Base-by-base conservation (phyloP, 495 filamentous ascomycete genomes). In the Cercophora newfieldiana region DNA sequence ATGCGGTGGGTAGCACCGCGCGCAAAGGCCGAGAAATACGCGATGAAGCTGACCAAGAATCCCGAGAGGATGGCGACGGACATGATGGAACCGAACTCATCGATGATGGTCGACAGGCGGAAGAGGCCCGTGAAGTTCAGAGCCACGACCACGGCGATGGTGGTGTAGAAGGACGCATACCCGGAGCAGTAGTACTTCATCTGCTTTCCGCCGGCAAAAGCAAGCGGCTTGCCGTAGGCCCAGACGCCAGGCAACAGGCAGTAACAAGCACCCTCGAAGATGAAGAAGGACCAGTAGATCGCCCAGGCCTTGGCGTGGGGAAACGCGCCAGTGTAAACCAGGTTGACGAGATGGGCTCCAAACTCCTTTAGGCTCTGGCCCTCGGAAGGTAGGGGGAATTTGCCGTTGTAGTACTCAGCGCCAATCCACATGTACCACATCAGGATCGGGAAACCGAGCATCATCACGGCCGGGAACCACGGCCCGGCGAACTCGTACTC, bases 361-460 rank as follows among this genome's bases (percentile, higher is more conserved):
- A 97, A 97, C 8, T 93, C 86, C 10, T 64, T 62, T 61, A 84
- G 82, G 73, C 79, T 87, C 81, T 97, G 84, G 29, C 83, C 90
- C 58, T 82, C 73, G n/a, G 78, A 78, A 28, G 86, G 91, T 59
- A 77, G 77, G 22, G 94, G 94, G 64, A 96, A 82, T 67, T 90
- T 87, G 66, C 93, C 93, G 78, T 91, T 81, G 75, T 97, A 99
- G 77, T 93, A 94, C 53, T 88, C 92, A 47, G 94, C 91, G 29
- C 95, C 95, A 74, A 96, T 89, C 94, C 94, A 99, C 92, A 99
- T 94, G 81, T 97, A 97, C 82, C 90, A 97, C 95, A 99, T 99
- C 67, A 99, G 82, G 50, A 90, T 37, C 14, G 95, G 95, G 77
- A 97, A 99, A 54, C 88, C 89, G 65, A 95, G 82, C 92, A 99